phyloP scores from a whole-genome alignment of 208 protist species.

The Wallacemonas collosoma region DNA sequence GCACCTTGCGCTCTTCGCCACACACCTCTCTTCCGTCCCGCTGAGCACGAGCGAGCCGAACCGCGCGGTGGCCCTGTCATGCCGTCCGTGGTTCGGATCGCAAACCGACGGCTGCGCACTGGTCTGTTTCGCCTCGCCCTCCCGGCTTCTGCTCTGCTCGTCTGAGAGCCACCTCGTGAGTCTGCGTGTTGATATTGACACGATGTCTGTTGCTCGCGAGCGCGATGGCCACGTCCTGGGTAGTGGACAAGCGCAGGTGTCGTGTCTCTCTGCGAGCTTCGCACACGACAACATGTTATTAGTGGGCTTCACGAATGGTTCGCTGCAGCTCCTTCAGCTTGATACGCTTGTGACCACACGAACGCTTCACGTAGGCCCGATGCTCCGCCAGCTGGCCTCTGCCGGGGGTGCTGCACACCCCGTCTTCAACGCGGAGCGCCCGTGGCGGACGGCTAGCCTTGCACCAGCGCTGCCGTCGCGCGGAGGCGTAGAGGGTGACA shows the following conservation, averaged over 20 bases:
- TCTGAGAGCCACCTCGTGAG: constrained; percentile 44
- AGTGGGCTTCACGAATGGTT: constrained; percentile 60
- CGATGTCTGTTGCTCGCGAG: constrained; percentile 28
- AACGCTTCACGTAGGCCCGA: constrained; percentile 29
- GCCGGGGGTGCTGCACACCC: not conserved
- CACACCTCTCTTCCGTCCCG: not conserved
- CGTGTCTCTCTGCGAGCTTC: constrained; percentile 40
- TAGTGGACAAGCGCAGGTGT: constrained; percentile 32
- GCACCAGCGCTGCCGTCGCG: not conserved
- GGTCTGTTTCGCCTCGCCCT: constrained; percentile 32
- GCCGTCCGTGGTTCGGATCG: constrained; percentile 37
- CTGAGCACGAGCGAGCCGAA: not conserved
- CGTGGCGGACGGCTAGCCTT: not conserved
- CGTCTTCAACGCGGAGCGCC: not conserved
- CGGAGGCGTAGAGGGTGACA: not conserved
- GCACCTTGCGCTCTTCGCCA: not conserved
- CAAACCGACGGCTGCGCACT: constrained; percentile 20
- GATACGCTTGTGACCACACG: constrained; percentile 21
- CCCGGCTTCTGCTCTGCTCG: constrained; percentile 35
- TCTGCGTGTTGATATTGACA: constrained; percentile 16
- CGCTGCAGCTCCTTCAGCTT: constrained; percentile 58
- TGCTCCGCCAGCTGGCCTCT: constrained; percentile 15
- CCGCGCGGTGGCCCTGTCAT: constrained; percentile 15
- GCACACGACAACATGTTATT: constrained; percentile 41
- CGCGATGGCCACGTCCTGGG: constrained; percentile 73